Percentiles rank a stretch among this genome's conserved stretches.
Conservation (phyloP, 2,329 filamentous ascomycete species). For the Huntiella abstrusa region DNA sequence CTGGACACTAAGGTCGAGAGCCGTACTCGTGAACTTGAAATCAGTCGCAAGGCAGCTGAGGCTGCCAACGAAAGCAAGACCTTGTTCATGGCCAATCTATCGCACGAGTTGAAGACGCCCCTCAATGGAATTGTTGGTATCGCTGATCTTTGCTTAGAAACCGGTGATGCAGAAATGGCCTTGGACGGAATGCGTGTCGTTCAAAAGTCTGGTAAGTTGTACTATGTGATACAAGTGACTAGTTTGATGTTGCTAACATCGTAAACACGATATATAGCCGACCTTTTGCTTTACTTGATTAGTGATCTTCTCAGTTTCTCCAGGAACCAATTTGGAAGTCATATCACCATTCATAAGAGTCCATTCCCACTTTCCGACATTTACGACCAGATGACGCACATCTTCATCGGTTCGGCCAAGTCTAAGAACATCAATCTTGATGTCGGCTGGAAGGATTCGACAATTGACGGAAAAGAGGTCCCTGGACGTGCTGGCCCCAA, state of each 20-base stretch:
- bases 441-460: slow-evolving; percentile 36
- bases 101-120: slow-evolving; percentile 74
- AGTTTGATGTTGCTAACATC: slow-evolving; percentile 6
- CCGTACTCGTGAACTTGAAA: slow-evolving; percentile 66
- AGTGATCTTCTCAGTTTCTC: slow-evolving; percentile 85
- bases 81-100: slow-evolving; percentile 90
- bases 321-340: slow-evolving; percentile 83
- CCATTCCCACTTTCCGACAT: slow-evolving; percentile 77
- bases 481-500: background rate
- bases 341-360: slow-evolving; percentile 61
- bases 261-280: slow-evolving; percentile 21
- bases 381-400: slow-evolving; percentile 61
- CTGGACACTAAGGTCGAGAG: slow-evolving; percentile 72
- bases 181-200: slow-evolving; percentile 73
- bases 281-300: slow-evolving; percentile 66
- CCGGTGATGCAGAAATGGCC: slow-evolving; percentile 58
- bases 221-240: background rate
- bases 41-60: slow-evolving; percentile 80
- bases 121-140: slow-evolving; percentile 91
- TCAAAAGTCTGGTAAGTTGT: slow-evolving; percentile 50
- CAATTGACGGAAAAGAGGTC: background rate
- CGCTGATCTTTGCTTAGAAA: slow-evolving; percentile 83
- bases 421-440: slow-evolving; percentile 58
- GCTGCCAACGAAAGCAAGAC: slow-evolving; percentile 97
- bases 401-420: slow-evolving; percentile 77